These are phyloP conservation scores for Nannochloropsis granulata DNA, from an alignment of 108 stramenopile genomes.

Conservation along the genomic window DNA sequence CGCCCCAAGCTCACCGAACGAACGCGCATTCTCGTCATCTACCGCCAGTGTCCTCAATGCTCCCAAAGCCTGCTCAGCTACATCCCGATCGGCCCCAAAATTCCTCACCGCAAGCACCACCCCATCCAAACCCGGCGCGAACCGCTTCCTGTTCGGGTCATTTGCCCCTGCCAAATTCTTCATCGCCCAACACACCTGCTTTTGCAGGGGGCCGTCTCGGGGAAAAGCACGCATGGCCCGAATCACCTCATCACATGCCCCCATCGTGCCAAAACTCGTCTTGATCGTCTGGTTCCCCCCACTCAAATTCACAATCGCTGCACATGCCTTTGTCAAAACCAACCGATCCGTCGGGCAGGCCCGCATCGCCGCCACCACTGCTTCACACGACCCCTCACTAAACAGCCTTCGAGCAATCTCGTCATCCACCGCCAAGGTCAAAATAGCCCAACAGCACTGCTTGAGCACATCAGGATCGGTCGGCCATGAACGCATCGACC, in stretches of 20 bases:
- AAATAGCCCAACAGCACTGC: neutral
- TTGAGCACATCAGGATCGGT: neutral
- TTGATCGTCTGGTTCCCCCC: neutral
- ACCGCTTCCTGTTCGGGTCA: neutral
- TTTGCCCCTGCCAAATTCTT: neutral
- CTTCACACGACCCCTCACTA: neutral
- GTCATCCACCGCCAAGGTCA: neutral
- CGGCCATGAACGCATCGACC: neutral
- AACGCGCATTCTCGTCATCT: neutral
- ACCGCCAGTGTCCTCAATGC: neutral
- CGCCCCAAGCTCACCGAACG: neutral
- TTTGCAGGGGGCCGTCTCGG: neutral
- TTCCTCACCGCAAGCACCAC: neutral
- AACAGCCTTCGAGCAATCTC: neutral
- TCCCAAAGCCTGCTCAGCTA: neutral
- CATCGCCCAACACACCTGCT: neutral
- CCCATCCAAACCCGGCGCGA: neutral
- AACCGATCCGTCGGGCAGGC: neutral
- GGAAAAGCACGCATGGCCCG: neutral
- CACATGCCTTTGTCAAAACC: neutral
- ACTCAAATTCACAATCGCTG: neutral
- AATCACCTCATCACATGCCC: neutral
- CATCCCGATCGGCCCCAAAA: neutral
- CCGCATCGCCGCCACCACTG: neutral
- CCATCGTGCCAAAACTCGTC: neutral